These are phyloP conservation scores for Phytophthora idaei DNA, from an alignment of 352 stramenopile species.

Conservation along the genomic window DNA sequence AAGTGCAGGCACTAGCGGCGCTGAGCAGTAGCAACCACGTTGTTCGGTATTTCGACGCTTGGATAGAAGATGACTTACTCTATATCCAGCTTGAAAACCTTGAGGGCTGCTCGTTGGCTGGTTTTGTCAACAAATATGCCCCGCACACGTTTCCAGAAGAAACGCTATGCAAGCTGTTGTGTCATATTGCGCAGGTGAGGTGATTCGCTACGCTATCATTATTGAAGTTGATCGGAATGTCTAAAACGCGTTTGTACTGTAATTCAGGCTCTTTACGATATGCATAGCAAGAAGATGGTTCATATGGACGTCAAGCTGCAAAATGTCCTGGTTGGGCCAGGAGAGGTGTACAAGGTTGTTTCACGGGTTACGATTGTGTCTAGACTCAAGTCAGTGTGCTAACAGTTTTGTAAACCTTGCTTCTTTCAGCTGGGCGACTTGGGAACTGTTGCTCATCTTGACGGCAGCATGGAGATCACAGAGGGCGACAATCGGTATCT, in stretches of 20 bases:
- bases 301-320: slow-evolving; percentile 91
- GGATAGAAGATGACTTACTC: slow-evolving; percentile 88
- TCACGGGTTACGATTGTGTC: slow-evolving; percentile 4
- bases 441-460: slow-evolving; percentile 77
- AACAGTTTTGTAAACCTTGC: slow-evolving; percentile 2
- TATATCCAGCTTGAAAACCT: slow-evolving; percentile 89
- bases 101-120: slow-evolving; percentile 63
- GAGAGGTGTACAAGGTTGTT: slow-evolving; percentile 77
- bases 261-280: slow-evolving; percentile 68
- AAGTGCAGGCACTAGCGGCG: slow-evolving; percentile 85
- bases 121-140: slow-evolving; percentile 68
- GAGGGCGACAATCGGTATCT: slow-evolving; percentile 89
- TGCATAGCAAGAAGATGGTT: slow-evolving; percentile 85
- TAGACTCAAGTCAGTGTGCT: slow-evolving; percentile 2
- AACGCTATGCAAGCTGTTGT: slow-evolving; percentile 75
- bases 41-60: slow-evolving; percentile 88
- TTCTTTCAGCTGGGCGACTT: slow-evolving; percentile 65
- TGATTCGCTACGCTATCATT: background rate
- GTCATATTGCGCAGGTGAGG: slow-evolving; percentile 70
- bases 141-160: slow-evolving; percentile 73
- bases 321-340: slow-evolving; percentile 72
- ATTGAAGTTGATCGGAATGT: background rate
- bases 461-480: slow-evolving; percentile 86
- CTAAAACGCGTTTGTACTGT: background rate
- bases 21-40: slow-evolving; percentile 79